Base-by-base conservation (phyloP, 2,329 filamentous ascomycete species). In the Huntiella abstrusa region DNA sequence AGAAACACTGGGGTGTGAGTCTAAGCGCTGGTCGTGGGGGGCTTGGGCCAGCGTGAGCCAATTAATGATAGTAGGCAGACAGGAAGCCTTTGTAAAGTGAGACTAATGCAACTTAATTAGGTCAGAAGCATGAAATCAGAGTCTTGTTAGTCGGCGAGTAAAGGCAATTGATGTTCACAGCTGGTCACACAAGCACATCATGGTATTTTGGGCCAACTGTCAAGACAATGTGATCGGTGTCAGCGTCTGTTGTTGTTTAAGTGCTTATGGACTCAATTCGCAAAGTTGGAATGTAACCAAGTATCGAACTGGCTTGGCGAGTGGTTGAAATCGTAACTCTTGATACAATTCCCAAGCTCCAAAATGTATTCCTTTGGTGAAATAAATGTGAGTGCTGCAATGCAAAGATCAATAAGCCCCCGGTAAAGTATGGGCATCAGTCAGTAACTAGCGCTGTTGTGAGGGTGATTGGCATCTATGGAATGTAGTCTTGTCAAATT, bases 381-480 rank as follows among this genome's bases (percentile, higher is more conserved):
- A 19, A n/a, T n/a, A 16, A 22, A 22, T 16, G 11, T 17, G 11
- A 22, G n/a, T 40, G 22, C 22, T 41, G 17, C 22, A 41, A 41
- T 33, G 4, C 41, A 43, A 16, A 43, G 28, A 15, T 13, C 33
- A 43, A 15, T 33, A 42, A 6, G 33, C 32, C 28, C 32, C 17
- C 15, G 3, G 13, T 34, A 36, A 44, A n/a, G 15, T 12, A 37
- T 28, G 22, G 22, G 10, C 13, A 15, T 7, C 36, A 17, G n/a
- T 13, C 13, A 17, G 4, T n/a, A 38, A 3, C 43, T 45, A 22
- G 43, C 33, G 43, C 12, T 45, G 35, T 45, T 38, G 35, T 45
- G 33, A 38, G 5, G 34, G 19, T 33, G 33, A 45, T 45, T 45
- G 22, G 35, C 33, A 8, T 4, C 17, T 19, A 5, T 32, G 35